Evolutionary conservation across 1,284 basidiomycete genomes (phyloP), one percentile per base, ranked within the genome.

Genomic region (Trametes polyzona): DNA sequence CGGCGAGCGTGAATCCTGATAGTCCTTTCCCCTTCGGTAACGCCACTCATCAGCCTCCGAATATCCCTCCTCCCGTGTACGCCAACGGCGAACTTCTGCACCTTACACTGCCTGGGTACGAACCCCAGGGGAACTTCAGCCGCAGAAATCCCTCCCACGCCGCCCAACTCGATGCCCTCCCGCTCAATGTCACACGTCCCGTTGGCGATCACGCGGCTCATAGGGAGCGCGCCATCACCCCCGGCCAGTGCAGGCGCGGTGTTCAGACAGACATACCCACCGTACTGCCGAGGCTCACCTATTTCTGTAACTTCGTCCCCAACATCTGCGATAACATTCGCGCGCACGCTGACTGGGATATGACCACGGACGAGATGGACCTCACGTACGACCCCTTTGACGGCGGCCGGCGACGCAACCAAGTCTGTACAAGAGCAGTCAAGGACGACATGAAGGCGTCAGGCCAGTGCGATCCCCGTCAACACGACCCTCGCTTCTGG

Each of bases 361-460:
- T 27, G 21, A 21, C 16, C 11, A 49, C 40, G 4, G 42, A 56
- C 30, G 19, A 7, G 11, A 56, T 56, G 41, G 33, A 23, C 3
- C 54, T 56, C 54, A 56, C 54, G 16, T 51, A 56, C 42, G 54
- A 56, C 10, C 54, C 54, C 1, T 50, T 50, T 12, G 48, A 47
- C 7, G 17, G 21, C 19, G 35, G 54, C 10, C 29, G 35, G 9
- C 21, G 36, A n/a, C 39, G 39, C 16, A 24, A 27, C 2, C 30
- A 27, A 10, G 44, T 57, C 16, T 57, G 49, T 39, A 43, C 19
- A 4, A 27, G n/a, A 3, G 30, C 21, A 4, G 39, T 37, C 17
- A 52, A 27, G 19, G 19, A 11, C 5, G 19, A 3, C 7, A 41
- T 57, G 21, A 43, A 47, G 12, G 29, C 12, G 2, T 43, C 35